phyloP scores from a whole-genome alignment of 2,329 filamentous ascomycete species.

The Neodidymelliopsis sp. region DNA sequence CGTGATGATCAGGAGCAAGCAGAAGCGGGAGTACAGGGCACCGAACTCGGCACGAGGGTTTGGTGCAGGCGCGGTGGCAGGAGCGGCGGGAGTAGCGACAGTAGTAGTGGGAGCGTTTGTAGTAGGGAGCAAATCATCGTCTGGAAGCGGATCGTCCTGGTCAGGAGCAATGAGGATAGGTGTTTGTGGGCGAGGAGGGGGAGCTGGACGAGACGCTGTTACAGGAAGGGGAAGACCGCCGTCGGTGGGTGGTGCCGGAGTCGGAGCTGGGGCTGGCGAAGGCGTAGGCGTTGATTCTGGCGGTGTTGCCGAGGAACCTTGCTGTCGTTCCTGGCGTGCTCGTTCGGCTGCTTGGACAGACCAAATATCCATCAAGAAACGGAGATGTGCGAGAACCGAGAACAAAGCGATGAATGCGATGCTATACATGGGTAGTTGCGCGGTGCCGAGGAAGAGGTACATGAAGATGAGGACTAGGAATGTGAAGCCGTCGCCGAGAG shows the following conservation, averaged over 20 bases:
- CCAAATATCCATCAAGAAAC: conserved; percentile 73
- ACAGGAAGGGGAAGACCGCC: conserved; percentile 58
- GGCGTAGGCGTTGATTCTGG: conserved; percentile 23
- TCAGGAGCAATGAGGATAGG: conserved; percentile 67
- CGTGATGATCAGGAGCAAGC: conserved; percentile 64
- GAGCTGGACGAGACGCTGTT: conserved; percentile 52
- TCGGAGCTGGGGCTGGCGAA: conserved; percentile 25
- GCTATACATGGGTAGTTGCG: conserved; percentile 63
- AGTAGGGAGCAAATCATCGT: conserved; percentile 30
- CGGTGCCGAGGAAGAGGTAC: conserved; percentile 58
- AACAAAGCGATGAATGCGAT: conserved; percentile 67
- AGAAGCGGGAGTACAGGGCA: conserved; percentile 68
- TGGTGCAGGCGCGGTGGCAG: conserved; percentile 25
- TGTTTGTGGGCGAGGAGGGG: conserved; percentile 52
- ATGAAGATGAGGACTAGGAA: conserved; percentile 64
- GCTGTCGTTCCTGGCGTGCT: conserved; percentile 53
- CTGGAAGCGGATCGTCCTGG: conserved; percentile 59
- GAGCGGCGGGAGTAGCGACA: conserved; percentile 10
- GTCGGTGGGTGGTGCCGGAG: conserved; percentile 31
- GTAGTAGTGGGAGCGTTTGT: conserved; percentile 40
- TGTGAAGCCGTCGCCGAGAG: conserved; percentile 67
- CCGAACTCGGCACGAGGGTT: conserved; percentile 59
- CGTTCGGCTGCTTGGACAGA: conserved; percentile 64
- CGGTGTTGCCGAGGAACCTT: conserved; percentile 42
- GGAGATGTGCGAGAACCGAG: conserved; percentile 68